Base-by-base conservation (phyloP, 495 filamentous ascomycete species). In the Pseudoneurospora amorphoporcata region DNA sequence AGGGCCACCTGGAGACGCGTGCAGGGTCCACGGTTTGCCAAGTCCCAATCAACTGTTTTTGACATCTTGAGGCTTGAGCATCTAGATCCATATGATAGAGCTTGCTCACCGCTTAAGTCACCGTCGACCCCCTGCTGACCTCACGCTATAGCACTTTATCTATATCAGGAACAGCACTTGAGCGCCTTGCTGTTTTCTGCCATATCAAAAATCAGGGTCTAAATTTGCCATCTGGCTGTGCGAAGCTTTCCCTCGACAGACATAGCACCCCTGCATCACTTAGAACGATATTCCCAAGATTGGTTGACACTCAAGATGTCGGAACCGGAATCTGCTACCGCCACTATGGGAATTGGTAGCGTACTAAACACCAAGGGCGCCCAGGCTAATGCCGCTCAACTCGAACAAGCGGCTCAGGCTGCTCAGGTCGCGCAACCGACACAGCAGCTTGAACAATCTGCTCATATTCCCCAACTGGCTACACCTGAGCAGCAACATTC, bases 281-380 rank as follows among this genome's bases (percentile, higher is more conserved):
- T 58, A 47, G 29, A 70, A 47, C n/a, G 41, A 47, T 23, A 19
- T 40, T 70, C 45, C 19, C 29, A 17, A 7, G 39, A 65, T 39
- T 40, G 45, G 70, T 69, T 61, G 42, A 39, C 68, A 37, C 8
- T 35, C 72, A 74, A 71, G 40, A 82, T 82, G 81, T 80, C 79
- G 61, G 77, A 80, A 73, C 80, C 81, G 41, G 78, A 79, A 29
- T 79, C 78, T 7, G 73, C 79, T 32, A 68, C 74, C 61, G 79
- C 77, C 45, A 76, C 80, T 17, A 82, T 83, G 81, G 79, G 81
- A 71, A 80, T 82, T 40, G 80, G 77, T 65, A 79, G 72, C 29
- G 78, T 83, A 69, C 74, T 83, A 68, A 82, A 83, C 74, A 79
- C 74, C 73, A 80, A 81, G 73, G 77, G 73, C 9, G 71, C 29